Evolutionary conservation across 441 rosid genomes (phyloP), one percentile per base, ranked within the genome.

Genomic region (Bocquillonia castaneifolia): DNA sequence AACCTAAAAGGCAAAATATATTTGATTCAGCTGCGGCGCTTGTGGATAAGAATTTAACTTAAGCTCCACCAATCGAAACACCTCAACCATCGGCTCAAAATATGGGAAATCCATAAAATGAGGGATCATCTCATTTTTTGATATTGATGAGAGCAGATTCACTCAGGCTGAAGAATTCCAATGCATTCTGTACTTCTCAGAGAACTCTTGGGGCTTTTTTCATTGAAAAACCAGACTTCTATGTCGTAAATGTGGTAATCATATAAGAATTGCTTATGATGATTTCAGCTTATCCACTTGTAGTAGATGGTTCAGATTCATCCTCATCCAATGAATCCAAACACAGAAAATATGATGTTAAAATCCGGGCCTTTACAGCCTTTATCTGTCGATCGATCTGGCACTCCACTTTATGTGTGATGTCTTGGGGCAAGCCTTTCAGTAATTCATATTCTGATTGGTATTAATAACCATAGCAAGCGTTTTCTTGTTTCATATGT

Each of bases 31-130:
- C 73, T 93, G 99, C 50, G 97, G 99, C 55, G 74, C 84, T 45
- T 93, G 99, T 74, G 97, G 96, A 48, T 93, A 88, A 36, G 96
- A 91, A 75, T 80, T 91, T 69, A 91, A 88, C 83, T 79, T 93
- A 47, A 87, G 90, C 80, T 91, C 99, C 14, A 83, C 86, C 12
- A 93, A 86, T 75, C 85, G 99, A 36, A 93, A 83, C 85, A 90
- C 85, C 26, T 76, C 99, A 15, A 76, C 86, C 1, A 88, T 93
- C 12, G 97, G 96, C 76, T 86, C 91, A 1, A 91, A 91, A 72
- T 93, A 93, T 56, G 92, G 96, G 42, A 93, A 93, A 78, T 93
- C 96, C 15, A 93, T 93, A 77, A 93, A 88, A 80, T 84, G 85
- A 68, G 97, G 99, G 70, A 84, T 87, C 78, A 87, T 93, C 70